Conservation (phyloP, 1,139 yeast genomes). For the Suhomyces chickasaworum region DNA sequence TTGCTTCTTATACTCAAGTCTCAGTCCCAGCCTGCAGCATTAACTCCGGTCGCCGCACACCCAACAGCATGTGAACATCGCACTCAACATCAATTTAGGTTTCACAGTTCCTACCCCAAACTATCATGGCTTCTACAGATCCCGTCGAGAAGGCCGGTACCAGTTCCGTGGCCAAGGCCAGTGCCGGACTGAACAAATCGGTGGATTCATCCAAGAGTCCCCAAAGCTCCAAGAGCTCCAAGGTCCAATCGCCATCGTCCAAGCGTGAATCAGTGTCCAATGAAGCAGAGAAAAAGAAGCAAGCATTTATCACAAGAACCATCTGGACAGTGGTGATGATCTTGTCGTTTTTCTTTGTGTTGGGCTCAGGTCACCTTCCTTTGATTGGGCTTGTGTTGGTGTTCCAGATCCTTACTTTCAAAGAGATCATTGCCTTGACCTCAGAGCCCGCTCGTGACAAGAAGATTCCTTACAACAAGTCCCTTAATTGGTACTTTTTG, state of each 20-base stretch:
- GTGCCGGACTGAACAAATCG: neutral
- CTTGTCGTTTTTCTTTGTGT: slow-evolving; percentile 62
- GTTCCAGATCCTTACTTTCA: slow-evolving; percentile 81
- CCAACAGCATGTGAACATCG: slow-evolving; percentile 7
- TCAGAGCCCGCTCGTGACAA: slow-evolving; percentile 82
- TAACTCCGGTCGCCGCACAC: slow-evolving; percentile 3
- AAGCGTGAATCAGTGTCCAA: slow-evolving; percentile 18
- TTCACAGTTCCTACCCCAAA: neutral
- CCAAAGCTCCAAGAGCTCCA: neutral
- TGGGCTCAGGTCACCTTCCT: slow-evolving; percentile 88
- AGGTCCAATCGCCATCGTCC: neutral
- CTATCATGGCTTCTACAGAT: neutral
- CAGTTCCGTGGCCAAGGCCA: slow-evolving; percentile 5
- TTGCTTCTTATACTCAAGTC: neutral
- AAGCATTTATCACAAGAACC: slow-evolving; percentile 85
- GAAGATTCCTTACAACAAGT: slow-evolving; percentile 76
- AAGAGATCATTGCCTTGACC: slow-evolving; percentile 87
- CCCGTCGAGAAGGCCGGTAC: neutral
- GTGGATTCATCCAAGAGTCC: slow-evolving; percentile 9
- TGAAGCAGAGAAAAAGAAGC: slow-evolving; percentile 68
- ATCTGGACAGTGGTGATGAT: slow-evolving; percentile 95
- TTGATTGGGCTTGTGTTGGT: slow-evolving; percentile 69
- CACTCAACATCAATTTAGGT: neutral
- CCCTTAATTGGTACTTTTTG: slow-evolving; percentile 87
- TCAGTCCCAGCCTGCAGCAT: neutral